Conservation (phyloP, 2,329 filamentous ascomycete species). For the Exophiala sideris region DNA sequence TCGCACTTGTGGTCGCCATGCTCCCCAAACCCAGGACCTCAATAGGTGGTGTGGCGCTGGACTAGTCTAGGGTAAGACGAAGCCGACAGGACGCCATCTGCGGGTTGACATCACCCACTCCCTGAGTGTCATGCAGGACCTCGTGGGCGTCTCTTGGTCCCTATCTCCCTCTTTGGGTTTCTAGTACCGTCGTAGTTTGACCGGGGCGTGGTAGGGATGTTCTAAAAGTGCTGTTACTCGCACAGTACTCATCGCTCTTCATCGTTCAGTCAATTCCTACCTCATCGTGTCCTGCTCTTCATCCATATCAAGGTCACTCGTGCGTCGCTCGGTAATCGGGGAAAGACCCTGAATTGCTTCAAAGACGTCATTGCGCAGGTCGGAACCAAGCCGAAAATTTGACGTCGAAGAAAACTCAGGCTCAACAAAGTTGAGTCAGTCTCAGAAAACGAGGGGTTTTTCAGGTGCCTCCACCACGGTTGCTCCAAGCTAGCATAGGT, state of each 20-base stretch:
- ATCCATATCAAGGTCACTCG: background rate
- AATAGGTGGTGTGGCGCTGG: background rate
- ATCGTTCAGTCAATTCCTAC: background rate
- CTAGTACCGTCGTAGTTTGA: background rate
- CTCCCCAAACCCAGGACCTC: background rate
- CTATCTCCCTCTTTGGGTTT: background rate
- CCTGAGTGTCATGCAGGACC: background rate
- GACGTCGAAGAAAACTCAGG: constrained; percentile 9
- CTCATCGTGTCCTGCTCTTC: background rate
- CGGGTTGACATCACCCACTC: constrained; percentile 19
- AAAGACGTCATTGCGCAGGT: constrained; percentile 22
- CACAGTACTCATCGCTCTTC: background rate
- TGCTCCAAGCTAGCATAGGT: constrained; percentile 3
- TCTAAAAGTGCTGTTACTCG: background rate
- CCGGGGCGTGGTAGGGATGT: background rate
- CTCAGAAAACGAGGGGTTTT: constrained; percentile 10
- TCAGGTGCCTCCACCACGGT: background rate
- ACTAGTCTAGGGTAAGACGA: background rate
- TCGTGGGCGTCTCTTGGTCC: constrained; percentile 1
- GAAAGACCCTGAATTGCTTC: constrained; percentile 5
- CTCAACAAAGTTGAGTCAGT: background rate
- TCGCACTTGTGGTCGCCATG: background rate
- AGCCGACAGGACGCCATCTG: constrained; percentile 16
- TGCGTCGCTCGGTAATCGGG: background rate
- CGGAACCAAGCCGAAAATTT: constrained; percentile 7